Evolutionary conservation across 78 protist species (phyloP).

Genomic region (slime mould (Dictyostelium discoideum)): dicty_2.7 NC_007088.5:4867001-4867500

Average conservation of each 20-base stretch:
- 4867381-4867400: conserved; percentile 47
- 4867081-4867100: conserved; percentile 41
- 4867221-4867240: neutral
- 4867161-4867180: conserved; percentile 83
- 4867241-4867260: neutral
- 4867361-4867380: conserved; percentile 46
- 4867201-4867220: conserved; percentile 39
- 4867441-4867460: conserved; percentile 83
- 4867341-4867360: conserved; percentile 14
- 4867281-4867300: conserved; percentile 67
- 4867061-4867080: conserved; percentile 82
- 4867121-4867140: conserved; percentile 13
- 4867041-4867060: conserved; percentile 89
- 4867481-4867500: conserved; percentile 80
- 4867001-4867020: conserved; percentile 56
- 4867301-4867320: conserved; percentile 79
- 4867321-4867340: conserved; percentile 60
- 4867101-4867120: neutral
- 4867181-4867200: conserved; percentile 84
- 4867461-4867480: conserved; percentile 25
- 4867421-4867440: conserved; percentile 95
- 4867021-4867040: conserved; percentile 87
- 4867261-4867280: conserved; percentile 51
- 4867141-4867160: conserved; percentile 61
- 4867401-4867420: conserved; percentile 77